Evolutionary conservation across 2,329 filamentous ascomycete species (phyloP).

Genomic region (Beauveria varroae): DNA sequence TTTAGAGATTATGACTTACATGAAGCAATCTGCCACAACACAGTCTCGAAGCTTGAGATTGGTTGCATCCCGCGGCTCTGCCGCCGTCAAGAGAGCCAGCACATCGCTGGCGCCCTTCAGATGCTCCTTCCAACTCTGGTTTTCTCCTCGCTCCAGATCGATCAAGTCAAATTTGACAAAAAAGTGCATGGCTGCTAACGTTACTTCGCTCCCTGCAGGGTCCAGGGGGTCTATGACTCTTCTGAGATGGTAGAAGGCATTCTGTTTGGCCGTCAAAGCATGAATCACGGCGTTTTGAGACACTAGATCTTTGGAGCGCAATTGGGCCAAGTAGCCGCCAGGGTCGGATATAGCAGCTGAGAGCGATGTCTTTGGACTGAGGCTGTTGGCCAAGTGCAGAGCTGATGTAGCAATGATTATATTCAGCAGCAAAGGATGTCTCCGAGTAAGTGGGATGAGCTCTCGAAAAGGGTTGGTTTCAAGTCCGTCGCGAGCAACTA

Average conservation of each 20-base stretch:
- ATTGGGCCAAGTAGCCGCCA: slow-evolving; percentile 27
- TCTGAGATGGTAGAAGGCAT: slow-evolving; percentile 36
- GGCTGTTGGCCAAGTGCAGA: slow-evolving; percentile 40
- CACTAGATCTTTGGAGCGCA: slow-evolving; percentile 31
- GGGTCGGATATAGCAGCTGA: slow-evolving; percentile 25
- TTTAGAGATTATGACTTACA: slow-evolving; percentile 26
- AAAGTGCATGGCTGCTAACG: slow-evolving; percentile 41
- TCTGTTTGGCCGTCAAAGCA: slow-evolving; percentile 39
- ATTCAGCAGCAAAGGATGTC: slow-evolving; percentile 38
- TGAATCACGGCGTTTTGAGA: slow-evolving; percentile 36
- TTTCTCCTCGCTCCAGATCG: slow-evolving; percentile 35
- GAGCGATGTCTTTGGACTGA: slow-evolving; percentile 26
- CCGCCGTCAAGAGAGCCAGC: slow-evolving; percentile 27
- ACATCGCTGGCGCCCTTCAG: slow-evolving; percentile 38
- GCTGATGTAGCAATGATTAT: slow-evolving; percentile 43
- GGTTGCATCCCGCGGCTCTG: slow-evolving; percentile 20
- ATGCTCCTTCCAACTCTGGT: slow-evolving; percentile 38
- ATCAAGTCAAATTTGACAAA: slow-evolving; percentile 46
- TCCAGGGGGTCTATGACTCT: slow-evolving; percentile 31
- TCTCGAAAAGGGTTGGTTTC: slow-evolving; percentile 41
- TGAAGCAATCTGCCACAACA: slow-evolving; percentile 41
- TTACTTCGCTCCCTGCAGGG: slow-evolving; percentile 35
- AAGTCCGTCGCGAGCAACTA: slow-evolving; percentile 40
- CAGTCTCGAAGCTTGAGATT: slow-evolving; percentile 35
- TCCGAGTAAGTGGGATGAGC: slow-evolving; percentile 38